phyloP scores from a whole-genome alignment of 2,329 filamentous ascomycete species.

The Penicillium corylophilum region DNA sequence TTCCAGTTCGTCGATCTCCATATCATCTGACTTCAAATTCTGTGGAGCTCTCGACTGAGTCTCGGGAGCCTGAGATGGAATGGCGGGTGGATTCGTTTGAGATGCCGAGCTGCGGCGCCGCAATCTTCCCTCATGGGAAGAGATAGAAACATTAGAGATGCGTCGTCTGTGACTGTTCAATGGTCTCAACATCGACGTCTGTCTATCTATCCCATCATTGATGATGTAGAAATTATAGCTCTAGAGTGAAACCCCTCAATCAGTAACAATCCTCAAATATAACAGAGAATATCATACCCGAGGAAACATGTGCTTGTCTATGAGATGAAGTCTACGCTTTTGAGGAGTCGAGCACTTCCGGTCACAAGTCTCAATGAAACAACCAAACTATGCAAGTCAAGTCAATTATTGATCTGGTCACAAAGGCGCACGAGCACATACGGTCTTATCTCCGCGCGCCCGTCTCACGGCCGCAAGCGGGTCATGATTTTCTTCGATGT shows the following conservation, averaged over 20 bases:
- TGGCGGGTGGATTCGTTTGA: slow-evolving; percentile 18
- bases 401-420: background rate
- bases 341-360: slow-evolving; percentile 77
- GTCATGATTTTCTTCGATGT: slow-evolving; percentile 91
- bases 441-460: slow-evolving; percentile 82
- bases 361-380: slow-evolving; percentile 87
- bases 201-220: slow-evolving; percentile 83
- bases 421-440: slow-evolving; percentile 42
- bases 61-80: background rate
- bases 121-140: slow-evolving; percentile 35
- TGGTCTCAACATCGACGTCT: slow-evolving; percentile 69
- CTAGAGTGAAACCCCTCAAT: slow-evolving; percentile 29
- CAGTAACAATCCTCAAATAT: background rate
- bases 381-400: slow-evolving; percentile 63
- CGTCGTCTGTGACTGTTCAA: slow-evolving; percentile 33
- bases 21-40: slow-evolving; percentile 21
- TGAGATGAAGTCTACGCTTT: slow-evolving; percentile 82
- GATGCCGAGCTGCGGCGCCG: slow-evolving; percentile 32
- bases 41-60: background rate
- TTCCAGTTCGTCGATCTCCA: slow-evolving; percentile 40
- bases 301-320: slow-evolving; percentile 93
- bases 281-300: slow-evolving; percentile 43
- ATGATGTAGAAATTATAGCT: slow-evolving; percentile 87
- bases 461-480: slow-evolving; percentile 69
- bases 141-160: slow-evolving; percentile 32